Conservation (phyloP, 768 basidiomycete genomes). For the Mycena olivaceomarginata region DNA sequence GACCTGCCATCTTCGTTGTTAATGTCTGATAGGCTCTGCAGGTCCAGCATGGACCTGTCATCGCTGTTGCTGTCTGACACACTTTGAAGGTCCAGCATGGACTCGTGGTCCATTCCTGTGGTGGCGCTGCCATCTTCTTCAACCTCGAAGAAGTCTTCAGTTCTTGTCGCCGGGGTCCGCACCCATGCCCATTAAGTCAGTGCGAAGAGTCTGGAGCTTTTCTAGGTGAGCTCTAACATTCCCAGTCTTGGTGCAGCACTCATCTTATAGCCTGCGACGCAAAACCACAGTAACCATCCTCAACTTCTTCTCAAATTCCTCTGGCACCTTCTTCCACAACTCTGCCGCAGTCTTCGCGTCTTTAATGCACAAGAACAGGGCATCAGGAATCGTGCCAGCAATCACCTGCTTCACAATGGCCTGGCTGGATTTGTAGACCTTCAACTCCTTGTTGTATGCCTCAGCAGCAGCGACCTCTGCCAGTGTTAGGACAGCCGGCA, state of each 20-base stretch:
- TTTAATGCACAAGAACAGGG: conserved; percentile 46
- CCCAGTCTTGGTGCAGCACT: conserved; percentile 44
- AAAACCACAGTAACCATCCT: too few species aligned
- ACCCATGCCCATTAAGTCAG: too few species aligned
- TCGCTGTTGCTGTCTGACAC: too few species aligned
- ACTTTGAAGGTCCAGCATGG: too few species aligned
- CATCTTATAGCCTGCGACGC: too few species aligned
- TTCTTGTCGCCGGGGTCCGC: too few species aligned
- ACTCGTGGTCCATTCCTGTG: neutral
- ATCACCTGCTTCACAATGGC: conserved; percentile 21
- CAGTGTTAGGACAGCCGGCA: too few species aligned
- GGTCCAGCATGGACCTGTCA: neutral
- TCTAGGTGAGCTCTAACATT: conserved; percentile 27
- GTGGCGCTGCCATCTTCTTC: too few species aligned
- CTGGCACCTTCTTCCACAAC: conserved; percentile 47
- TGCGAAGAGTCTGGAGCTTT: too few species aligned
- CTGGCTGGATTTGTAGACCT: conserved; percentile 43
- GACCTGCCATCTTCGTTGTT: neutral
- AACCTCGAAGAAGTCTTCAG: neutral
- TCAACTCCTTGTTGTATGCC: conserved; percentile 28
- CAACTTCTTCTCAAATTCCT: too few species aligned
- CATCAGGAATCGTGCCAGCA: conserved; percentile 45
- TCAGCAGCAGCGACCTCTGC: neutral
- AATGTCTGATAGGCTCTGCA: neutral
- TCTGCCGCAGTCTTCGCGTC: neutral